Base-by-base conservation (phyloP, 2,329 filamentous ascomycete species). In the Aspergillus sp. region DNA sequence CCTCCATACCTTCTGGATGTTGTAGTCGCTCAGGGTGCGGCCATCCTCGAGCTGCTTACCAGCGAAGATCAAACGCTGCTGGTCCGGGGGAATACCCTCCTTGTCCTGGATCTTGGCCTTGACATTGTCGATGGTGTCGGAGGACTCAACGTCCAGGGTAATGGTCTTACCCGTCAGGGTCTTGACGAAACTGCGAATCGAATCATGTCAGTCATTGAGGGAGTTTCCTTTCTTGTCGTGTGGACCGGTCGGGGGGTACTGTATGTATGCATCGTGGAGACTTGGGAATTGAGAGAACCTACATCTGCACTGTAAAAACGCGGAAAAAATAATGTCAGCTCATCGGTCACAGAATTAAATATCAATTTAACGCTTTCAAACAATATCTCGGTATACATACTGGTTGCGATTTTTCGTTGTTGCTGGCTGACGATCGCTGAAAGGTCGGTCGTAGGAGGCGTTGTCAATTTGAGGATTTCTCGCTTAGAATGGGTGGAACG, bases 31-130 rank as follows among this genome's bases (percentile, higher is more conserved):
- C 57, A 96, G 83, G 53, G 91, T 96, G 68, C 90, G 88, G 76
- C 90, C 90, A 79, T 97, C 91, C 83, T 96, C 91, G 58, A 97
- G 86, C 80, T 96, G 91, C 86, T 96, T 96, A 74, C 91, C 90
- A 65, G 90, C 90, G 74, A 97, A 97, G 79, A 96, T 96, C 79
- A 97, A 75, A 70, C 91, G 90, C 82, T 97, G 91, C 76, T 96
- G 90, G 77, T 96, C 91, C 58, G 90, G 90, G 65, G 91, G 91
- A 62, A 96, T 96, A 65, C 91, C 91, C 80, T 96, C 91, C 87
- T 96, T 96, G 78, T 96, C 90, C 81, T 96, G 91, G 75, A 97
- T 96, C 87, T 96, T 96, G 79, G 85, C 86, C 86, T 97, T 97
- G 77, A 97, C 91, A 84, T 96, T 97, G 85, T 97, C 91, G 80